Evolutionary conservation across 2,329 filamentous ascomycete genomes (phyloP).

Genomic region (Paradendryphiella salina): DNA sequence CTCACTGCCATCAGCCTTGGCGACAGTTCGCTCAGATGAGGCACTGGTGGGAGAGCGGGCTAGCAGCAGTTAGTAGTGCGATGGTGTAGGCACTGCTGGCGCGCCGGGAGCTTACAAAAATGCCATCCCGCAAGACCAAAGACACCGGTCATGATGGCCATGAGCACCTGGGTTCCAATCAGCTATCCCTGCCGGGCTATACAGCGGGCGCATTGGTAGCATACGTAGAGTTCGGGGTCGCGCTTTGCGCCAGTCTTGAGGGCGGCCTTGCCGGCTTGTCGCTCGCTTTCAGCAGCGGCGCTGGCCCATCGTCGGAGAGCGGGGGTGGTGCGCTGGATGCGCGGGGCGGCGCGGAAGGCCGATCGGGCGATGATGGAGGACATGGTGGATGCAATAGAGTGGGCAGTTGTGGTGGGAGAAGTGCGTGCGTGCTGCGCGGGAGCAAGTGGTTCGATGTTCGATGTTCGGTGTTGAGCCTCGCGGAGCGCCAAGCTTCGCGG

Average conservation of each 20-base stretch:
- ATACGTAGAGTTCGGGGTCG: constrained; percentile 76
- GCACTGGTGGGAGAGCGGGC: constrained; percentile 82
- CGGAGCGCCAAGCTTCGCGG: constrained; percentile 20
- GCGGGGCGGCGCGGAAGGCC: constrained; percentile 53
- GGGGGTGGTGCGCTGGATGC: constrained; percentile 46
- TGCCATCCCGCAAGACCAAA: constrained; percentile 89
- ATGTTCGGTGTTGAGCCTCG: constrained; percentile 25
- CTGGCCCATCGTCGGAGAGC: constrained; percentile 44
- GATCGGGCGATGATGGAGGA: constrained; percentile 52
- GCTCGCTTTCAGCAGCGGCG: constrained; percentile 50
- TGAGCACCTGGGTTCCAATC: constrained; percentile 69
- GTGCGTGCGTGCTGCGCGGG: constrained; percentile 19
- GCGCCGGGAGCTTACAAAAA: constrained; percentile 63
- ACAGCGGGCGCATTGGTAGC: constrained; percentile 26
- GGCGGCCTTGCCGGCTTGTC: constrained; percentile 51
- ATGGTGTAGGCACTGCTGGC: background rate
- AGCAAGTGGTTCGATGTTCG: constrained; percentile 20
- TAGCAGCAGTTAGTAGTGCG: constrained; percentile 44
- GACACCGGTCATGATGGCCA: constrained; percentile 86
- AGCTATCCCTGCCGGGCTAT: constrained; percentile 18
- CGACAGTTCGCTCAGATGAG: constrained; percentile 77
- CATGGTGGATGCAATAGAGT: constrained; percentile 45
- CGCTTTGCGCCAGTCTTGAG: constrained; percentile 67
- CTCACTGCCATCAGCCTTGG: constrained; percentile 76
- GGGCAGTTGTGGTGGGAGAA: constrained; percentile 11